Evolutionary conservation across 768 basidiomycete genomes (phyloP).

Genomic region (Pisolithus albus): DNA sequence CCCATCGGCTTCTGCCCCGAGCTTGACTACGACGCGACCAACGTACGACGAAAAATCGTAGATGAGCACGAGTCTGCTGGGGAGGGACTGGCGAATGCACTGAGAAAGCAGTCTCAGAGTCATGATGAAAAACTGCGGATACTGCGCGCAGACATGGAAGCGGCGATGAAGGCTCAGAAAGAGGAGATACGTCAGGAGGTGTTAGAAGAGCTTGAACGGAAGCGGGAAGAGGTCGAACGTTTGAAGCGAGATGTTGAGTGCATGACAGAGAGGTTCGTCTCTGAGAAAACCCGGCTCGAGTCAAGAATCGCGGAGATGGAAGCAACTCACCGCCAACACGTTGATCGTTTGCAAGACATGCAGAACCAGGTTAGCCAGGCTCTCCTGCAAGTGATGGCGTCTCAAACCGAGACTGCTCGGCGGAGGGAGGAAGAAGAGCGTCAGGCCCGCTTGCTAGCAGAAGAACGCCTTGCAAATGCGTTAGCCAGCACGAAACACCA

Average conservation of each 20-base stretch:
- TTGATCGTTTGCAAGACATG: constrained; percentile 17
- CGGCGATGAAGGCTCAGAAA: constrained; percentile 39
- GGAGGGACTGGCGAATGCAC: constrained; percentile 43
- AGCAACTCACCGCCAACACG: constrained; percentile 10
- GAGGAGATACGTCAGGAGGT: constrained; percentile 41
- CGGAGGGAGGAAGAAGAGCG: constrained; percentile 23
- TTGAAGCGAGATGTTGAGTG: constrained; percentile 34
- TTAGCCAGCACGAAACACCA: constrained; percentile 22
- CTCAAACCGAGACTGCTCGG: constrained; percentile 21
- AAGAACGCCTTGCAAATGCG: constrained; percentile 23
- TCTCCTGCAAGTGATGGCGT: constrained; percentile 21
- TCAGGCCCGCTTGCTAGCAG: constrained; percentile 24
- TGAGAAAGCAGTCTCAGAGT: constrained; percentile 39
- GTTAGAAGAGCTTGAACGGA: constrained; percentile 35
- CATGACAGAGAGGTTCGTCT: constrained; percentile 33
- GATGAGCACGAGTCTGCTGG: constrained; percentile 45
- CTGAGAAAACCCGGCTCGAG: constrained; percentile 31
- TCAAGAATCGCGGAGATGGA: constrained; percentile 23
- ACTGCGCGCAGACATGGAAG: constrained; percentile 42
- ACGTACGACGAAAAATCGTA: constrained; percentile 51
- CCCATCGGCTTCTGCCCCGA: constrained; percentile 37
- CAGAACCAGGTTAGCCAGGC: constrained; percentile 23
- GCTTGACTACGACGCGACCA: constrained; percentile 32
- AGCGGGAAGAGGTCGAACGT: constrained; percentile 38
- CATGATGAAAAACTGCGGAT: constrained; percentile 42